Evolutionary conservation across 495 filamentous ascomycete species (phyloP).

Genomic region (Bathelium albidoporum): DNA sequence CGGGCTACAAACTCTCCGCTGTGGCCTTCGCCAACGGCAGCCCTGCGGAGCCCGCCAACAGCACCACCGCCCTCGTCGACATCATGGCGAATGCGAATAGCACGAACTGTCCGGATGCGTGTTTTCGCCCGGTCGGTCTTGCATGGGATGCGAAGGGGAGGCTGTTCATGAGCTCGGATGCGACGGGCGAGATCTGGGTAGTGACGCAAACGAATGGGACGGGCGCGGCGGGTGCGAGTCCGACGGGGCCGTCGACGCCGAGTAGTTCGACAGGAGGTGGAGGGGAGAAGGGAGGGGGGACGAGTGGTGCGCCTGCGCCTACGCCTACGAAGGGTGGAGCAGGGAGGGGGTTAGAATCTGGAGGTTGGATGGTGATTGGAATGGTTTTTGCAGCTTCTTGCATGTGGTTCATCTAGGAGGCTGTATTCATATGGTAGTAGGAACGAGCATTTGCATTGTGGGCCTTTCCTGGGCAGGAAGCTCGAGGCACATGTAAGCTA

Average conservation of each 20-base stretch:
- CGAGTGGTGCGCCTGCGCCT: neutral
- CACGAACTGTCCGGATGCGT: constrained; percentile 28
- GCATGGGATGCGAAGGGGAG: constrained; percentile 38
- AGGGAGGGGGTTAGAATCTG: neutral
- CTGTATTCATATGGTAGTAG: no score
- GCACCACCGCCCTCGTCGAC: constrained; percentile 34
- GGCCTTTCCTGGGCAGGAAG: no score
- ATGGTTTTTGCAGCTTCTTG: neutral
- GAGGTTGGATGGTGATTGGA: neutral
- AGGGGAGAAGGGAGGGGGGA: neutral
- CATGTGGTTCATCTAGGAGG: no score
- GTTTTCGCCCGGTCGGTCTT: constrained; percentile 43
- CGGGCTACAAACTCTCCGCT: constrained; percentile 37
- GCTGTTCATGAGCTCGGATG: constrained; percentile 40
- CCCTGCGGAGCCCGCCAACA: constrained; percentile 32
- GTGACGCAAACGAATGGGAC: constrained; percentile 32
- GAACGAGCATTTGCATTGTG: no score
- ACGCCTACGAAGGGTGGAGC: neutral
- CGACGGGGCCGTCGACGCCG: neutral
- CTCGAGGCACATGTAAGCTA: no score
- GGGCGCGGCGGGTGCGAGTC: neutral
- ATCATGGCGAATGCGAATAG: constrained; percentile 38
- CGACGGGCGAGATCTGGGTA: constrained; percentile 41
- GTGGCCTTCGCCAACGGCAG: constrained; percentile 37
- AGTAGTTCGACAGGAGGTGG: neutral